phyloP scores from a whole-genome alignment of 2,329 filamentous ascomycete species.

The Monosporascus sp. region DNA sequence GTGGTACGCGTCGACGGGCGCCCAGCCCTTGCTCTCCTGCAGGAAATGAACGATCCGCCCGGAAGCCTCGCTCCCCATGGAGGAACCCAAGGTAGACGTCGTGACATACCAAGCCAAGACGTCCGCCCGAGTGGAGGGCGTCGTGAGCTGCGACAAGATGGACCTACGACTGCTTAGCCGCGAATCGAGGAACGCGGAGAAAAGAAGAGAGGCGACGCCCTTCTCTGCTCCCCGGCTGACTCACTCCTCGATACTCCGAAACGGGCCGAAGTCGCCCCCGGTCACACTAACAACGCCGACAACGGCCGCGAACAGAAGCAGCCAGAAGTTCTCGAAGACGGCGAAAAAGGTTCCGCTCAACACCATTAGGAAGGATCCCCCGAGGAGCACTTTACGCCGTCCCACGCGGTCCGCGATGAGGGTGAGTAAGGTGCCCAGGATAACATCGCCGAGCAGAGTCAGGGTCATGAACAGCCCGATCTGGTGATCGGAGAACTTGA shows the following conservation, averaged over 20 bases:
- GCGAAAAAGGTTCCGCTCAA: conserved; percentile 50
- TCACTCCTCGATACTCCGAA: conserved; percentile 58
- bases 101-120: conserved; percentile 64
- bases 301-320: conserved; percentile 51
- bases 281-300: conserved; percentile 57
- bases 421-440: conserved; percentile 51
- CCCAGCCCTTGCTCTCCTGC: conserved; percentile 39
- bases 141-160: conserved; percentile 55
- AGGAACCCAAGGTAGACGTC: conserved; percentile 48
- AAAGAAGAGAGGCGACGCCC: not conserved
- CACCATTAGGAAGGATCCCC: conserved; percentile 52
- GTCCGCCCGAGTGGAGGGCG: conserved; percentile 48
- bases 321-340: conserved; percentile 51
- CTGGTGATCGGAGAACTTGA: conserved; percentile 49
- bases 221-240: conserved; percentile 1
- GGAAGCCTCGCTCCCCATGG: conserved; percentile 45
- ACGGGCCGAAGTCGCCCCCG: conserved; percentile 63
- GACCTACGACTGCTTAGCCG: conserved; percentile 26
- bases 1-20: conserved; percentile 47
- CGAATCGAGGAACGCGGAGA: not conserved
- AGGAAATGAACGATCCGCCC: conserved; percentile 47
- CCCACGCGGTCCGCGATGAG: conserved; percentile 55
- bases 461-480: conserved; percentile 63
- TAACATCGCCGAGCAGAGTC: conserved; percentile 55
- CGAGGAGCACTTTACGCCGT: conserved; percentile 45